Conservation (phyloP, 805 yeast genomes). For the Hagleromyces aurorensis region DNA sequence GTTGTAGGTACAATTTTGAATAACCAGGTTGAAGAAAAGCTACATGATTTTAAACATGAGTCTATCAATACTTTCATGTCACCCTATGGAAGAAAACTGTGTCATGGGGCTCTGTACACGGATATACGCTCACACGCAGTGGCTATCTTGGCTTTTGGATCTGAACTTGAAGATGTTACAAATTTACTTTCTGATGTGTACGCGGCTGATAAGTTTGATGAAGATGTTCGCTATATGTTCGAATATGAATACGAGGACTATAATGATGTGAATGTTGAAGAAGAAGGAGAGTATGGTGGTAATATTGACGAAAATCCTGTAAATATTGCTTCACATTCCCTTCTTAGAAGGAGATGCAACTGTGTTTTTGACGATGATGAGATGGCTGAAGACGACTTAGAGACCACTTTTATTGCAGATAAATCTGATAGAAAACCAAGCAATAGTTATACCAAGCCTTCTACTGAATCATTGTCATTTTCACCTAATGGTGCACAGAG, state of each 20-base stretch:
- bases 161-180: slow-evolving; percentile 41
- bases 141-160: slow-evolving; percentile 44
- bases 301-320: slow-evolving; percentile 15
- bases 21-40: slow-evolving; percentile 34
- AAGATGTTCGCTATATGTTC: slow-evolving; percentile 54
- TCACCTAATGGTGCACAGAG: slow-evolving; percentile 18
- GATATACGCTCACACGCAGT: slow-evolving; percentile 54
- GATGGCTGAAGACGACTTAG: slow-evolving; percentile 15
- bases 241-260: slow-evolving; percentile 45
- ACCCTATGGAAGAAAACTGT: slow-evolving; percentile 55
- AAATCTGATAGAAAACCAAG: too few relatives aligned
- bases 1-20: slow-evolving; percentile 55
- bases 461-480: too few relatives aligned
- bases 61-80: slow-evolving; percentile 53
- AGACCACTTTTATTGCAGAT: too few relatives aligned
- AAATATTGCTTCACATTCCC: too few relatives aligned
- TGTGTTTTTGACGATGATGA: slow-evolving; percentile 34
- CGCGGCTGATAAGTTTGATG: slow-evolving; percentile 58
- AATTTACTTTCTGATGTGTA: slow-evolving; percentile 49
- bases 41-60: slow-evolving; percentile 53
- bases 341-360: slow-evolving; percentile 28
- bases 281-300: slow-evolving; percentile 17
- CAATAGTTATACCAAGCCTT: too few relatives aligned
- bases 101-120: slow-evolving; percentile 50
- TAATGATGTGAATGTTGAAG: slow-evolving; percentile 30